Evolutionary conservation across 129 eudicot species (phyloP).

Genomic region (Solidago caesia): DNA sequence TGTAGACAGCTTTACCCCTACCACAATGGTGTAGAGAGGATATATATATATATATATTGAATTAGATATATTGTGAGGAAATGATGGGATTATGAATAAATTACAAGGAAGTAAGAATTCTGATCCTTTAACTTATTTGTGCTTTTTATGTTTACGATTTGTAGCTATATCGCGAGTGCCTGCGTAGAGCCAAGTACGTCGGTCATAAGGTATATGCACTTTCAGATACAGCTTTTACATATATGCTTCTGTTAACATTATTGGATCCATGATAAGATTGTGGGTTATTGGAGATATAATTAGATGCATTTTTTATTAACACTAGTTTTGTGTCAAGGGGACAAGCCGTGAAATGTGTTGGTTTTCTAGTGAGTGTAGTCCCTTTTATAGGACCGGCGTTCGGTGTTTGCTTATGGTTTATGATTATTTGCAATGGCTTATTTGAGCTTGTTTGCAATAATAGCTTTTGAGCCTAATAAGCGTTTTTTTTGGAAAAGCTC

Average conservation of each 20-base stretch:
- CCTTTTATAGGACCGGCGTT: too few relatives aligned
- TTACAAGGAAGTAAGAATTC: neutral
- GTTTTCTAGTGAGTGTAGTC: too few relatives aligned
- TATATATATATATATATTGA: neutral
- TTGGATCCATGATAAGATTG: neutral
- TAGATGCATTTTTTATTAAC: neutral
- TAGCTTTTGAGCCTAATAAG: too few relatives aligned
- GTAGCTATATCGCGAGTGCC: slow-evolving; percentile 80
- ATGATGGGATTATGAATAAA: slow-evolving; percentile 1
- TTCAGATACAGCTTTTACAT: neutral
- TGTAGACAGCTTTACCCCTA: neutral
- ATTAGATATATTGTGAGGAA: neutral
- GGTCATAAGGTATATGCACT: slow-evolving; percentile 56
- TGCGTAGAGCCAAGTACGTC: slow-evolving; percentile 84
- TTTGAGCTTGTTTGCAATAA: too few relatives aligned
- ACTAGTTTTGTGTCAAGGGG: neutral
- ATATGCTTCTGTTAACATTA: slow-evolving; percentile 1
- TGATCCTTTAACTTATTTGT: slow-evolving; percentile 6
- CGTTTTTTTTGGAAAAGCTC: too few relatives aligned
- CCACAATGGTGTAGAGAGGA: neutral
- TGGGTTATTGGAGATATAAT: neutral
- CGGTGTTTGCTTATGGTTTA: too few relatives aligned
- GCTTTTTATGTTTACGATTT: slow-evolving; percentile 20
- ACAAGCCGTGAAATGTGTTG: too few relatives aligned
- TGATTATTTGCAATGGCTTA: too few relatives aligned